Base-by-base conservation (phyloP, 2,329 filamentous ascomycete genomes). In the Hypoxylon sp. region DNA sequence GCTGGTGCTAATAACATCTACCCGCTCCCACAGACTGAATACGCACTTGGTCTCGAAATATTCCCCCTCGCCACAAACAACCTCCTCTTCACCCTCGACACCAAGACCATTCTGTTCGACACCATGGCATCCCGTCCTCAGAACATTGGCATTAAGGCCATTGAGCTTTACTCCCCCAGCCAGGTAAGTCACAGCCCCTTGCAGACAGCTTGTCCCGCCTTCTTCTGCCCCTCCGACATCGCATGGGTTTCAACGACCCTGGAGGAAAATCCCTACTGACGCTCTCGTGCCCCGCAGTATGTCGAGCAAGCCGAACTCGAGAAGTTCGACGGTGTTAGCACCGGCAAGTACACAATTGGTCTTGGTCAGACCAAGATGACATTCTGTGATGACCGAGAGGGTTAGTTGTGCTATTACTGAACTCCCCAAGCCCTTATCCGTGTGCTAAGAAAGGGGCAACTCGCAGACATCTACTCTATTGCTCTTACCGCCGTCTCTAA, bases 81-180 rank as follows among this genome's bases (percentile, higher is more conserved):
- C 50, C 46, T 57, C 42, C 33, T 66, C 37, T 61, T 49, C 33
- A 54, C 51, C 51, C 56, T 17, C 55, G 55, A 53, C 13, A 64
- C 58, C 27, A 35, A 66, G 33, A 54, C 46, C 35, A 50, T 35
- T 33, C 63, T 60, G 55, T 68, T 68, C 54, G 59, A 71, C 60
- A 75, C 42, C 66, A 95, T 94, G 92, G 88, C 91, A 79, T 81
- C 90, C 75, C 91, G 92, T 83, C 92, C 93, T 73, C 90, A 94
- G 82, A 95, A 95, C 84, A 91, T 96, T 82, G 93, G 93, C 88
- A 94, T 96, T 81, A 95, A 96, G 86, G 93, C 92, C 91, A 93
- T 96, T 82, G 93, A 96, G 81, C 89, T 96, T 79, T 96, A 96
- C 83, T 93, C 94, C 79, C 93, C 93, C 73, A 92, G 87, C 81